Evolutionary conservation across 1,284 basidiomycete species (phyloP).

Genomic region (Ganoderma meredithae): DNA sequence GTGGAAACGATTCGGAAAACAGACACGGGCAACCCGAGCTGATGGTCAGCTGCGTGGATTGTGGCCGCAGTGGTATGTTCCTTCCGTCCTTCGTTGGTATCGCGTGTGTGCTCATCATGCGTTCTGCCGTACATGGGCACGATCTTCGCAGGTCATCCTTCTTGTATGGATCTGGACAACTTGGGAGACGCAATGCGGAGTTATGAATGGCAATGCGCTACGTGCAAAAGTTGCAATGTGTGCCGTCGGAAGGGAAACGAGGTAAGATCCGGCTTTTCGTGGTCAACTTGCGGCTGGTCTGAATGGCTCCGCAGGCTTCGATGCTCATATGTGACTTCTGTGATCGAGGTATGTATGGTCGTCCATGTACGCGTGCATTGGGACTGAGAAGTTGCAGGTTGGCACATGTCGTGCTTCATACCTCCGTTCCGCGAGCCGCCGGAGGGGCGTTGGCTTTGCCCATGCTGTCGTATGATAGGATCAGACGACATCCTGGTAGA

Average conservation of each 20-base stretch:
- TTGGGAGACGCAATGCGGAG: conserved; percentile 63
- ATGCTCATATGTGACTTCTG: conserved; percentile 95
- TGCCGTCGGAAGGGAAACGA: conserved; percentile 90
- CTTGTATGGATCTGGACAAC: conserved; percentile 69
- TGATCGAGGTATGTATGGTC: conserved; percentile 74
- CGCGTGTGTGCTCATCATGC: conserved; percentile 19
- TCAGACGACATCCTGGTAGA: conserved; percentile 19
- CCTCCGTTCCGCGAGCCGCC: conserved; percentile 79
- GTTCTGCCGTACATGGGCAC: conserved; percentile 17
- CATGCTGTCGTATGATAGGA: conserved; percentile 56
- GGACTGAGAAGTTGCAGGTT: conserved; percentile 57
- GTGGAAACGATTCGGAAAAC: conserved; percentile 65
- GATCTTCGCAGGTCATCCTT: conserved; percentile 69
- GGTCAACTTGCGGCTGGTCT: conserved; percentile 14
- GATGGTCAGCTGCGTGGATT: conserved; percentile 77
- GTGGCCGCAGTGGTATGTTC: conserved; percentile 64
- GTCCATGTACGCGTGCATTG: conserved; percentile 32
- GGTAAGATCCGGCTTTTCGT: conserved; percentile 59
- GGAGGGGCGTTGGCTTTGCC: conserved; percentile 80
- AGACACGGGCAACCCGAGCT: conserved; percentile 60
- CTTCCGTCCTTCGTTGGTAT: conserved; percentile 12
- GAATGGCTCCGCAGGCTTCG: conserved; percentile 60
- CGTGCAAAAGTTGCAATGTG: conserved; percentile 94
- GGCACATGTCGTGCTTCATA: conserved; percentile 89
- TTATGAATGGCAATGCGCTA: conserved; percentile 90